phyloP scores from a whole-genome alignment of 73 alveolate genomes.

The Tetrahymena elliotti region DNA sequence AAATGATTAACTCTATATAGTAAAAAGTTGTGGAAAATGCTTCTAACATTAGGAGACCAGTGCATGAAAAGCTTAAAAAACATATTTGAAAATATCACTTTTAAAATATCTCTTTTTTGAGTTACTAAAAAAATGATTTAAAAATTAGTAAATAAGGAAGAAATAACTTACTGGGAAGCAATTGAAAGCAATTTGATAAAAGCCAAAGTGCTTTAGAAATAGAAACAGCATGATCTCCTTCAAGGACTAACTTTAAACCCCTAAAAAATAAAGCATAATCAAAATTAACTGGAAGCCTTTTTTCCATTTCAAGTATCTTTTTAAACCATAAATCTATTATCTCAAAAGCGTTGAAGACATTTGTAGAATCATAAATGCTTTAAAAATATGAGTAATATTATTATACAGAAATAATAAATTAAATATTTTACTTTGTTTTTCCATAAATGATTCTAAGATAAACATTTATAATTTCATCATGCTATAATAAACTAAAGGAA shows the following conservation, averaged over 20 bases:
- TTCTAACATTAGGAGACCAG: constrained; percentile 30
- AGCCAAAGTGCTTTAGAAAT: constrained; percentile 52
- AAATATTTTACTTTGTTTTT: neutral
- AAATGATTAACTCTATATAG: constrained; percentile 14
- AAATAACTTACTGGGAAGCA: constrained; percentile 21
- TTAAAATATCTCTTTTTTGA: constrained; percentile 18
- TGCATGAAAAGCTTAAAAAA: constrained; percentile 23
- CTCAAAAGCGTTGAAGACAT: constrained; percentile 12
- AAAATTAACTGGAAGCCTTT: constrained; percentile 47
- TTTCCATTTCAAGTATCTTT: neutral
- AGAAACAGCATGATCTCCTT: constrained; percentile 63
- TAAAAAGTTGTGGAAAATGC: constrained; percentile 1
- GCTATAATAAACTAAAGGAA: neutral
- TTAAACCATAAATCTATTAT: constrained; percentile 9
- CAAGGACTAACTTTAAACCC: constrained; percentile 47
- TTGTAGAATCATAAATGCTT: constrained; percentile 9
- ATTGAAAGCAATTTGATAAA: constrained; percentile 48
- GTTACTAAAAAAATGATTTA: constrained; percentile 2
- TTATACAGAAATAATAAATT: too few species aligned
- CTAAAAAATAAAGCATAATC: constrained; percentile 64
- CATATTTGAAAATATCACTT: constrained; percentile 4
- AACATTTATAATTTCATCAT: neutral
- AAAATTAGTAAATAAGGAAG: neutral
- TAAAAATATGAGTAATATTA: neutral
- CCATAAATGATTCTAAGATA: neutral